A percentile compares a stretch with the other conserved stretches of the same genome.
phyloP scores from a whole-genome alignment of 805 yeast species.

The Priceomyces haplophilus region DNA sequence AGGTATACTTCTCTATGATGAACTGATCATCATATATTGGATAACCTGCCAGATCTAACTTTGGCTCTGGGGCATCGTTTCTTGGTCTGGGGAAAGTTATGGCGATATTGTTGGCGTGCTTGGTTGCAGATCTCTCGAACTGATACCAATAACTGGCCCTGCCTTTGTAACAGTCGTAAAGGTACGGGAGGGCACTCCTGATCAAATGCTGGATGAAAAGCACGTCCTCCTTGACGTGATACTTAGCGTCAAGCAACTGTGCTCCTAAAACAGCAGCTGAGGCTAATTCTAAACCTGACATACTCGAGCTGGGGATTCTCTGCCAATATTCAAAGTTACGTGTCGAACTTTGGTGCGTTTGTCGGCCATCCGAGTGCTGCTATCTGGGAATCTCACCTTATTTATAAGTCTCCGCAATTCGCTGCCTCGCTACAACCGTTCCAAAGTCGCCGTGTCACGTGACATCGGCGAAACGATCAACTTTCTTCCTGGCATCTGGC shows the following conservation, averaged over 20 bases:
- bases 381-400: background rate
- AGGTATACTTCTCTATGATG: slow-evolving; percentile 61
- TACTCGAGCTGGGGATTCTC: slow-evolving; percentile 7
- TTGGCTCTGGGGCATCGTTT: slow-evolving; percentile 23
- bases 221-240: slow-evolving; percentile 51
- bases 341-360: no score
- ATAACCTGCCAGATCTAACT: slow-evolving; percentile 31
- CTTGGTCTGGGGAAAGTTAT: slow-evolving; percentile 58
- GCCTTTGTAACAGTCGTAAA: slow-evolving; percentile 32
- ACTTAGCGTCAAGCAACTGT: slow-evolving; percentile 47
- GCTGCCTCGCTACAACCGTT: no score
- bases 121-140: slow-evolving; percentile 55
- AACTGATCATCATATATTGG: slow-evolving; percentile 54
- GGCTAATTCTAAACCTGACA: slow-evolving; percentile 38
- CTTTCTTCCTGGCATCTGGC: no score
- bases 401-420: slow-evolving; percentile 6
- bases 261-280: slow-evolving; percentile 44
- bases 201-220: slow-evolving; percentile 46
- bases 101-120: slow-evolving; percentile 53
- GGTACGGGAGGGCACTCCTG: slow-evolving; percentile 40
- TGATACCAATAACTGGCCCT: slow-evolving; percentile 66
- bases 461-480: no score
- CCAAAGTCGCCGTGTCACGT: no score
- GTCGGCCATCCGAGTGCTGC: no score
- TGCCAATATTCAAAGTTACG: no score